Base-by-base conservation (phyloP, 192 early-diverging fungal species). In the Borealophlyctis nickersoniae region DNA sequence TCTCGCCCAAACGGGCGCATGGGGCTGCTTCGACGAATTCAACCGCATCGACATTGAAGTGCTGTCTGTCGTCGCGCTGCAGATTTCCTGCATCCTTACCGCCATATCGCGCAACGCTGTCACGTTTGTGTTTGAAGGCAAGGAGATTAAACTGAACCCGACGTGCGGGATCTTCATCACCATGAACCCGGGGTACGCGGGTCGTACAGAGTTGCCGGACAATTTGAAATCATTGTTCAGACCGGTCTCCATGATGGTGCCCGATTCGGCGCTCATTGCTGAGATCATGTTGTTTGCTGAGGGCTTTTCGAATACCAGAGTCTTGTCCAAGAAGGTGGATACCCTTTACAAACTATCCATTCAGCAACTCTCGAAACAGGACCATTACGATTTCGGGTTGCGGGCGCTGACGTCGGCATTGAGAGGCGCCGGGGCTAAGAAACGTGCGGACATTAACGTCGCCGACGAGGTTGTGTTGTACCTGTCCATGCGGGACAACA, bases 21-120 rank as follows among this genome's bases (percentile, higher is more conserved):
- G 83, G 83, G 80, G 83, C n/a, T 83, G 81, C 58, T 85, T 85
- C 58, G 83, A 85, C 62, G 83, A 85, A 65, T 85, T 85, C 70
- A 85, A 85, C 56, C 72, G 83, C 27, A 85, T 85, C 63, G 80
- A 85, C 60, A 85, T 85, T 76, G 83, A 85, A 63, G 83, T 85
- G 13, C 63, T 85, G 11, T 70, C 65, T 71, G 83, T 85, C 49
- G 80, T 85, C 29, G 83, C 83, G 3, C 64, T 80, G 33, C 83
- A 85, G 60, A 77, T 85, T 22, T 81, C 78, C 23, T 77, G 66
- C 48, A 85, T 84, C 56, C 64, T 81, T 55, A 59, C 73, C 16
- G 83, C 83, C 3, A 82, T 83, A 32, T 36, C 78, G 3, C 61
- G 80, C 0, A 74, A 75, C 57, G 75, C 73, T 2, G 71, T 72